Conservation (phyloP, 2,329 filamentous ascomycete species). For the Fusarium compactum region DNA sequence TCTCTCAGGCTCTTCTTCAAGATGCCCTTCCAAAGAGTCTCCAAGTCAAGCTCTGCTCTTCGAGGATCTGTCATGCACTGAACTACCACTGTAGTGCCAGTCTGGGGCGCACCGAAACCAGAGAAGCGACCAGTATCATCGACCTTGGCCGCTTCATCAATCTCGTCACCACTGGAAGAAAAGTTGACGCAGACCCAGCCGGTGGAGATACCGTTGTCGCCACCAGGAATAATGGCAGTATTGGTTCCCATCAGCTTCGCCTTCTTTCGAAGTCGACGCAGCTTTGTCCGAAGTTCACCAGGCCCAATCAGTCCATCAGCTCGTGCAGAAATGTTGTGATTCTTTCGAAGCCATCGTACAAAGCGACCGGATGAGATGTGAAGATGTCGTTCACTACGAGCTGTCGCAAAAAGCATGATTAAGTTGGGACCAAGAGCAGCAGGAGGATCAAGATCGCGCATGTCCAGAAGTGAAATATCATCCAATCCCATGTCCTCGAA, state of each 20-base stretch:
- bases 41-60: slow-evolving; percentile 65
- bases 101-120: slow-evolving; percentile 75
- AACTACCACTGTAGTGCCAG: slow-evolving; percentile 66
- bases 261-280: slow-evolving; percentile 82
- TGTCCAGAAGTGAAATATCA: slow-evolving; percentile 81
- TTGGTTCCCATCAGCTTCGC: slow-evolving; percentile 83
- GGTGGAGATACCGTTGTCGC: slow-evolving; percentile 89
- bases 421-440: slow-evolving; percentile 88
- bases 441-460: slow-evolving; percentile 86
- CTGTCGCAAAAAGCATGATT: slow-evolving; percentile 92
- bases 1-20: slow-evolving; percentile 53
- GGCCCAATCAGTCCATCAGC: slow-evolving; percentile 91
- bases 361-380: slow-evolving; percentile 92
- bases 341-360: slow-evolving; percentile 83
- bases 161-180: slow-evolving; percentile 73
- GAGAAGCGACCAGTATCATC: slow-evolving; percentile 71
- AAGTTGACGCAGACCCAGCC: slow-evolving; percentile 97
- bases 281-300: slow-evolving; percentile 89
- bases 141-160: slow-evolving; percentile 58
- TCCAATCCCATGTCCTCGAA: slow-evolving; percentile 90
- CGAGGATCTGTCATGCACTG: slow-evolving; percentile 69
- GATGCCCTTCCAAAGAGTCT: slow-evolving; percentile 63
- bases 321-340: slow-evolving; percentile 77
- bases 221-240: slow-evolving; percentile 70
- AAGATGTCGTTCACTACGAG: slow-evolving; percentile 91